phyloP scores from a whole-genome alignment of 768 basidiomycete genomes.

The Lentinula lateritia region DNA sequence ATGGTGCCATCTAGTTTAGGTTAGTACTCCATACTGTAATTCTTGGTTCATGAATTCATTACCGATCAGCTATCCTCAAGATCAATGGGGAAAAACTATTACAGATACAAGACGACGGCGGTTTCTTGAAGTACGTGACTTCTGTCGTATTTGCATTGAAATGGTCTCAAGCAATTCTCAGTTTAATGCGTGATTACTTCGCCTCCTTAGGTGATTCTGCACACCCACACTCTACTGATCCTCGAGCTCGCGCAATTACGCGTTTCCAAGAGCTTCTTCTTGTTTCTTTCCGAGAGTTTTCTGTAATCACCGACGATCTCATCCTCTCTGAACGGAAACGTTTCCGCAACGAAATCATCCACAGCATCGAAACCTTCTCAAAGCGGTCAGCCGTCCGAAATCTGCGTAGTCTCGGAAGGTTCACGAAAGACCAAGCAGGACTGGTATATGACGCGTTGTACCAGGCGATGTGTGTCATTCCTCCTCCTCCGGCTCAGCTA shows the following conservation, averaged over 20 bases:
- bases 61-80: constrained; percentile 80
- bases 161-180: constrained; percentile 19
- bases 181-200: constrained; percentile 95
- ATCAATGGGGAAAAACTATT: constrained; percentile 93
- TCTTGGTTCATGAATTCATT: constrained; percentile 12
- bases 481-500: constrained; percentile 51
- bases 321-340: constrained; percentile 82
- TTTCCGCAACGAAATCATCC: constrained; percentile 85
- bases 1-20: constrained; percentile 40
- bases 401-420: constrained; percentile 70
- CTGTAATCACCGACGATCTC: constrained; percentile 91
- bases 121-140: constrained; percentile 78
- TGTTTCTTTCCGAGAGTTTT: constrained; percentile 97
- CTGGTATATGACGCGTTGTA: constrained; percentile 91
- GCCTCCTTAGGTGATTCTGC: constrained; percentile 90
- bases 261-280: constrained; percentile 96
- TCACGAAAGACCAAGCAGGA: constrained; percentile 83
- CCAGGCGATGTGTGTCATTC: constrained; percentile 73
- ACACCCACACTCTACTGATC: constrained; percentile 83
- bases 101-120: constrained; percentile 93
- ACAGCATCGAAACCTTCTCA: constrained; percentile 90
- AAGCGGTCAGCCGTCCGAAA: constrained; percentile 90
- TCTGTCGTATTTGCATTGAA: neutral
- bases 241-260: constrained; percentile 88
- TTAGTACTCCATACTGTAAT: constrained; percentile 24